Evolutionary conservation across 2,329 filamentous ascomycete genomes (phyloP), one percentile per base, ranked within the genome.

Genomic region (Scedosporium aurantiacum): DNA sequence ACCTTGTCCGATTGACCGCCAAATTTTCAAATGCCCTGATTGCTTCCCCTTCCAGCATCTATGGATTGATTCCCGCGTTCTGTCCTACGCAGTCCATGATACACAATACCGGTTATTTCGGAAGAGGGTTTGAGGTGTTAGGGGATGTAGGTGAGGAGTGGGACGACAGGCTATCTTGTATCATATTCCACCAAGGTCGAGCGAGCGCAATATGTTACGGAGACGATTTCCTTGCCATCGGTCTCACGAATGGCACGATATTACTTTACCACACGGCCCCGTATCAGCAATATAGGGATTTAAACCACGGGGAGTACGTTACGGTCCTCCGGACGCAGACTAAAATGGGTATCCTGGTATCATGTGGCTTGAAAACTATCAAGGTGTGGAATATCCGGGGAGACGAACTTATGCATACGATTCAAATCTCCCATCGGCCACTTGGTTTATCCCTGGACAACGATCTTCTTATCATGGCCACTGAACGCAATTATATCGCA

Each of bases 151-250:
- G 65, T 10, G 47, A 63, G 18, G 63, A 67, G 54, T 71, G 72
- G 71, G 69, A 73, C 62, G 72, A 73, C 21, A 67, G 68, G 58
- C 57, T 73, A 2, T 62, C 67, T 3, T 70, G 66, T 52, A 67
- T 73, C 32, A 63, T 70, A 45, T 70, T 69, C 25, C 65, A 60
- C 32, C 64, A 66, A 18, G 62, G 64, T 23, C 66, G 67, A n/a
- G 63, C 68, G 45, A 69, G 59, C 28, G 61, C 25, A 2, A 6
- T 55, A 16, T 27, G 50, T 23, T 55, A 23, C 23, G 50, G 50
- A 55, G 50, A 55, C 18, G 21, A 23, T n/a, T 27, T 25, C 12
- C 6, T 55, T 16, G 50, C 50, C 18, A 28, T 55, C n/a, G 25
- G 21, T 3, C 12, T 55, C 21, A n/a, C 8, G 12, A 28, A 16